Evolutionary conservation across 768 basidiomycete species (phyloP), one percentile per base, ranked within the genome.

Genomic region (Psilocybe cyanescens): DNA sequence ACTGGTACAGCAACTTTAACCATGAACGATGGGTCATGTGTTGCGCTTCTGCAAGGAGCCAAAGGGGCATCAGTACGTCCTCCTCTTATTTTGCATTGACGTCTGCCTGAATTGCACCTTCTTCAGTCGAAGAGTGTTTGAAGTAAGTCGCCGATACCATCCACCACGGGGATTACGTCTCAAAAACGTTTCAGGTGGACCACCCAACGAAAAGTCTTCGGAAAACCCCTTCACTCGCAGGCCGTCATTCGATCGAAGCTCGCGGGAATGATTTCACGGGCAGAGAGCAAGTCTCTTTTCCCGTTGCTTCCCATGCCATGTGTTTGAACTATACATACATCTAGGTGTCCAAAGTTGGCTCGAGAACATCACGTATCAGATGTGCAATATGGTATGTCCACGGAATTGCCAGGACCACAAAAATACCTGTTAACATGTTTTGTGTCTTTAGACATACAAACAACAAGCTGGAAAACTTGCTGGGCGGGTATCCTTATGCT

Each of bases 1-100:
- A 28, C 3, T 44, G 41, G 41, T 7, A 30, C 71, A 79, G 91
- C 60, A 98, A 97, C 77, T 97, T 97, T 78, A 97, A 97, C 72
- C 94, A 96, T 73, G 95, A 95, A 71, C 89, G 91, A 65, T 96
- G 92, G 94, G 91, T 92, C 29, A 95, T 95, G 90, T 88, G 85
- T 69, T 90, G 90, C 63, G 74, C 81, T 24, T 86, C 85, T 33
- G 89, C 89, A n/a, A 81, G 91, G 59, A 77, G 79, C 59, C 77
- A 78, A 57, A 71, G 78, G 55, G 64, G 65, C 51, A 64, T 72
- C 47, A 63, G 73, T 76, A 46, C 63, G 75, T 65, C 9, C 35
- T 35, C 39, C 3, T 30, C 30, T 53, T 17, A 8, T 16, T 41
- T 24, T 51, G 37, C 9, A 50, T 56, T 24, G 11, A 24, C 4